A percentile compares a stretch with the other conserved stretches of the same genome.
Evolutionary conservation across 2,329 filamentous ascomycete genomes (phyloP).

Genomic region (Arthroderma sp.): DNA sequence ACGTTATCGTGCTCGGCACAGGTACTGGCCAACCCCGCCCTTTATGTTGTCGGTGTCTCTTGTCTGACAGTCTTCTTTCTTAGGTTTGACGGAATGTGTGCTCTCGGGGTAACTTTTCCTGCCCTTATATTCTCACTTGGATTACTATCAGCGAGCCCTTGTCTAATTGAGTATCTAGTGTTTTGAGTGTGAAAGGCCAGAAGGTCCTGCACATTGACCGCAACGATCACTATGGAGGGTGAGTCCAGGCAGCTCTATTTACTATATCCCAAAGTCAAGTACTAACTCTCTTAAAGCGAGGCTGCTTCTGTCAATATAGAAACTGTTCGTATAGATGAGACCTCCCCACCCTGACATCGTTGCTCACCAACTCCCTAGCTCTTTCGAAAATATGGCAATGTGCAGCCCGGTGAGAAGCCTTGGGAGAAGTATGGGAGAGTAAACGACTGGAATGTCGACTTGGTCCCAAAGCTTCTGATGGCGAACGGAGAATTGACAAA

Average conservation of each 20-base stretch:
- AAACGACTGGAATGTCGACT: slow-evolving; percentile 99
- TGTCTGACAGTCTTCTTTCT: slow-evolving; percentile 18
- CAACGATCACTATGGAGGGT: slow-evolving; percentile 98
- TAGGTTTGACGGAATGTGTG: slow-evolving; percentile 96
- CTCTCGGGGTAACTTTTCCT: slow-evolving; percentile 65
- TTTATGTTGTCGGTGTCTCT: slow-evolving; percentile 13
- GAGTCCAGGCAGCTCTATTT: slow-evolving; percentile 28
- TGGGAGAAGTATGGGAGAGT: slow-evolving; percentile 95
- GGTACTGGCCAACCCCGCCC: slow-evolving; percentile 44
- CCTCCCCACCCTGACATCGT: neutral
- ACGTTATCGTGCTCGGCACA: slow-evolving; percentile 96
- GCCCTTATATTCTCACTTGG: neutral
- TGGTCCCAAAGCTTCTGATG: slow-evolving; percentile 98
- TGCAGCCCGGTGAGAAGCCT: slow-evolving; percentile 63
- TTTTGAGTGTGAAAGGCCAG: slow-evolving; percentile 95
- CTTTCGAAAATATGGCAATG: slow-evolving; percentile 93
- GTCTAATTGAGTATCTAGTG: slow-evolving; percentile 39
- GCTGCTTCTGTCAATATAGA: slow-evolving; percentile 95
- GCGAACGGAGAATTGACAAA: slow-evolving; percentile 96
- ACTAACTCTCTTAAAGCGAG: slow-evolving; percentile 46
- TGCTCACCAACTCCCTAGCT: slow-evolving; percentile 47
- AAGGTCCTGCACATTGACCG: slow-evolving; percentile 98
- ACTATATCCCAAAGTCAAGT: slow-evolving; percentile 10
- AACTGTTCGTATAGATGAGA: slow-evolving; percentile 45
- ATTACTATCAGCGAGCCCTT: neutral